A percentile compares a stretch with the other conserved stretches of the same genome.
Evolutionary conservation across 352 stramenopile species (phyloP).

Genomic region (Globisporangium cylindrosporum): DNA sequence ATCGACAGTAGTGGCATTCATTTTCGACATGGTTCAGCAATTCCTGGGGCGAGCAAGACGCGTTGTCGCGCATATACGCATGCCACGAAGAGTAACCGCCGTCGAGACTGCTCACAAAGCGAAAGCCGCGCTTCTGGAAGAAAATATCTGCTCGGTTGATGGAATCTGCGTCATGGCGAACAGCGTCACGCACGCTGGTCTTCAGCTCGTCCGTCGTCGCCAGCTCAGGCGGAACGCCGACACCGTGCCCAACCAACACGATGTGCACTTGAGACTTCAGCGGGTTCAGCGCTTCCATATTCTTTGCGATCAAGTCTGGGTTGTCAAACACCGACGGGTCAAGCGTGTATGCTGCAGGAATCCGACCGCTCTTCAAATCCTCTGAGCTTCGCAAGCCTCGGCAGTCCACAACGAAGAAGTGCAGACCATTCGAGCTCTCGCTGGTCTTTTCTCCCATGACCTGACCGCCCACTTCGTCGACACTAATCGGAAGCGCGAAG

Average conservation of each 20-base stretch:
- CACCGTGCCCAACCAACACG: constrained; percentile 71
- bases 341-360: constrained; percentile 71
- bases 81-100: constrained; percentile 81
- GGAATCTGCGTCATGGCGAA: constrained; percentile 59
- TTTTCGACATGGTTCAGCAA: constrained; percentile 63
- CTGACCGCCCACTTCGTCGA: constrained; percentile 64
- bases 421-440: constrained; percentile 27
- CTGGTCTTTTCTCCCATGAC: constrained; percentile 58
- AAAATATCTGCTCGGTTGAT: constrained; percentile 78
- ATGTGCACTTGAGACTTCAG: constrained; percentile 77
- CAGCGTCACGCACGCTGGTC: constrained; percentile 72
- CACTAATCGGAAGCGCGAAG: constrained; percentile 65
- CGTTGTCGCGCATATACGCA: constrained; percentile 74
- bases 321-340: constrained; percentile 81
- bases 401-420: constrained; percentile 81
- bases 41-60: constrained; percentile 53
- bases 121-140: constrained; percentile 82
- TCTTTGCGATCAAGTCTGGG: constrained; percentile 71
- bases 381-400: constrained; percentile 69
- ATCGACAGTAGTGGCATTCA: constrained; percentile 77
- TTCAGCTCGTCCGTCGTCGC: constrained; percentile 64
- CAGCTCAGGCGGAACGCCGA: constrained; percentile 58
- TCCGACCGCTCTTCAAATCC: constrained; percentile 74
- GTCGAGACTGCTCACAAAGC: constrained; percentile 76
- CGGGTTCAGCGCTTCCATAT: constrained; percentile 62